These are phyloP conservation scores for Blastobotrys proliferans DNA, from an alignment of 1,139 yeast genomes.

Conservation along the genomic window DNA sequence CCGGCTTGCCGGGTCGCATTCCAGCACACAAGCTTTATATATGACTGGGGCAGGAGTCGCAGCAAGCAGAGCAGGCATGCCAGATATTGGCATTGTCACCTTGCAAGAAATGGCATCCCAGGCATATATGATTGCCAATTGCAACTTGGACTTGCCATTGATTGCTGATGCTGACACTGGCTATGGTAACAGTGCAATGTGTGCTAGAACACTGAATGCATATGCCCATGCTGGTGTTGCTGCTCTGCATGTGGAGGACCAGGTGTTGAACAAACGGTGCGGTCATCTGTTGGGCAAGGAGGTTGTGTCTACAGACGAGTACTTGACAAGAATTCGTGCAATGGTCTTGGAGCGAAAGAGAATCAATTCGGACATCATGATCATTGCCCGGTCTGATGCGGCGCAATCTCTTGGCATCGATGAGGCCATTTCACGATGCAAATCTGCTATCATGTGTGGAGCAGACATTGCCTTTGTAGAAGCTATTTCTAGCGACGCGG, in stretches of 20 bases:
- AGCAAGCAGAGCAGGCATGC: constrained; percentile 17
- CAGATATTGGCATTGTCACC: constrained; percentile 19
- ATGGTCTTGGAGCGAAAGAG: constrained; percentile 17
- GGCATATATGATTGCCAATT: constrained; percentile 13
- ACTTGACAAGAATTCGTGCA: constrained; percentile 16
- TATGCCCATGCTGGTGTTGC: constrained; percentile 20
- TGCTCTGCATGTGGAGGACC: constrained; percentile 19
- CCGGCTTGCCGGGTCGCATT: not conserved
- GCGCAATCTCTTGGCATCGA: constrained; percentile 15
- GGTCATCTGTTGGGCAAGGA: constrained; percentile 19
- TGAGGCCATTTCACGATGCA: constrained; percentile 17
- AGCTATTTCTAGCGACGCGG: constrained; percentile 8
- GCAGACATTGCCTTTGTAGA: constrained; percentile 19
- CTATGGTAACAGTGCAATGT: constrained; percentile 18
- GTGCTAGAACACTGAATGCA: constrained; percentile 18
- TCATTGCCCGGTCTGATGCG: constrained; percentile 19
- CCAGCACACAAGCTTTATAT: not conserved
- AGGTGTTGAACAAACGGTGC: constrained; percentile 19
- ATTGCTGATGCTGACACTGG: constrained; percentile 20
- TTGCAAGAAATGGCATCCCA: constrained; percentile 16
- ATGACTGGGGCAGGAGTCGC: not conserved
- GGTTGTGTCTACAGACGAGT: constrained; percentile 18
- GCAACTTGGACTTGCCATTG: constrained; percentile 16
- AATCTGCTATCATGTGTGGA: constrained; percentile 17
- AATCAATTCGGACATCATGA: constrained; percentile 14